A percentile compares a stretch with the other conserved stretches of the same genome.
Conservation (phyloP, 305 asterid genomes). For the Fraxinus platypoda region DNA sequence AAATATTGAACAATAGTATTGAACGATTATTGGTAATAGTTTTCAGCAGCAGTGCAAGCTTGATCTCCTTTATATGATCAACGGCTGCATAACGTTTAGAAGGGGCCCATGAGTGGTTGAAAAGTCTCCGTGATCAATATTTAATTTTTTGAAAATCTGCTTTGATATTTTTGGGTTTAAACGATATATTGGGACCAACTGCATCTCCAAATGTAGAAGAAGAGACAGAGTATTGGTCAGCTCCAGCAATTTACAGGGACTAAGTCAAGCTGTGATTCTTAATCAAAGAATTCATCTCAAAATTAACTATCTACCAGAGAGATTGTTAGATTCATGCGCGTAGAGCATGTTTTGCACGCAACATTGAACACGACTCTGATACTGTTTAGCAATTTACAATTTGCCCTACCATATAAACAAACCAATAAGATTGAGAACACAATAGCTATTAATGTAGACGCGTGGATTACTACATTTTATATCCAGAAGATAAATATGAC, state of each 20-base stretch:
- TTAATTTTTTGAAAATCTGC: too few relatives aligned
- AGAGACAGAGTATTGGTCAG: neutral
- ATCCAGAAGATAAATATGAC: neutral
- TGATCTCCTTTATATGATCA: too few relatives aligned
- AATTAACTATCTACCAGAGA: neutral
- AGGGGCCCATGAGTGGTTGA: too few relatives aligned
- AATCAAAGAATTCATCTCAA: neutral
- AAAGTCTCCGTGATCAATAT: too few relatives aligned
- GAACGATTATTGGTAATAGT: too few relatives aligned
- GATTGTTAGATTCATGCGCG: neutral
- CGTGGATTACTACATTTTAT: too few relatives aligned
- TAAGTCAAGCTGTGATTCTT: neutral
- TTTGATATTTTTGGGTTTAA: too few relatives aligned
- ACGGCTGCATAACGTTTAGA: too few relatives aligned
- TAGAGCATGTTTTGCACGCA: neutral
- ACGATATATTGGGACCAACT: too few relatives aligned
- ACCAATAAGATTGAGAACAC: neutral
- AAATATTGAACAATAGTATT: too few relatives aligned
- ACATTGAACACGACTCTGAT: neutral
- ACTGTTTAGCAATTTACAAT: neutral
- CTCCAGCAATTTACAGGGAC: neutral
- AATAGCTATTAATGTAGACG: neutral
- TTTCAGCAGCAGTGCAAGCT: too few relatives aligned
- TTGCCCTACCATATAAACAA: neutral
- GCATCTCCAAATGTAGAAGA: neutral